A percentile compares a stretch with the other conserved stretches of the same genome.
phyloP scores from a whole-genome alignment of 768 basidiomycete genomes.

The Naganishia kalamii region DNA sequence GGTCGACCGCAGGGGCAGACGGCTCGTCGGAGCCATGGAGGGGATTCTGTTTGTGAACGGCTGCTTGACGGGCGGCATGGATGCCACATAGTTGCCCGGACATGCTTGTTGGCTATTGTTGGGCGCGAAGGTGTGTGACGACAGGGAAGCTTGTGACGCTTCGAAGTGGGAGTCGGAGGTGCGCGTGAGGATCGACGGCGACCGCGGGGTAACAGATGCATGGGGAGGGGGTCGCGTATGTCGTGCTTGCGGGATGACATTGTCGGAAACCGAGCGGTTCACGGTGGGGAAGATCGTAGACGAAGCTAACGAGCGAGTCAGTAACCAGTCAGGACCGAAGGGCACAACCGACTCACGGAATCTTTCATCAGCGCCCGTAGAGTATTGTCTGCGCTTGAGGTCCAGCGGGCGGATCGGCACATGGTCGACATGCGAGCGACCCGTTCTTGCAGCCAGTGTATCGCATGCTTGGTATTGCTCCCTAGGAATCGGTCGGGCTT shows the following conservation, averaged over 20 bases:
- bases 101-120: neutral
- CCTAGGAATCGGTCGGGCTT: too few relatives aligned
- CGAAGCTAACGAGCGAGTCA: neutral
- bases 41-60: neutral
- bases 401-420: constrained; percentile 1
- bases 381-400: neutral
- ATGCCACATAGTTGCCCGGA: too few relatives aligned
- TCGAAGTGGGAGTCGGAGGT: neutral
- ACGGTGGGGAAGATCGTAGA: neutral
- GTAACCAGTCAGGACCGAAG: too few relatives aligned
- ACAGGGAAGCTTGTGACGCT: neutral
- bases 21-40: neutral
- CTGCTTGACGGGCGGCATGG: neutral
- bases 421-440: too few relatives aligned
- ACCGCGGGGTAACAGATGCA: constrained; percentile 1
- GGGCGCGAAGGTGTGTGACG: neutral
- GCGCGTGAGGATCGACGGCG: neutral
- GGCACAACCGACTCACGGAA: neutral
- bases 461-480: neutral
- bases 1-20: neutral
- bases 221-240: neutral
- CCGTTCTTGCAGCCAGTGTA: too few relatives aligned
- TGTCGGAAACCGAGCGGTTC: neutral
- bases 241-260: neutral
- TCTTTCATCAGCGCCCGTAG: too few relatives aligned